Conservation (phyloP, 805 yeast species). For the Pichia scutulata region DNA sequence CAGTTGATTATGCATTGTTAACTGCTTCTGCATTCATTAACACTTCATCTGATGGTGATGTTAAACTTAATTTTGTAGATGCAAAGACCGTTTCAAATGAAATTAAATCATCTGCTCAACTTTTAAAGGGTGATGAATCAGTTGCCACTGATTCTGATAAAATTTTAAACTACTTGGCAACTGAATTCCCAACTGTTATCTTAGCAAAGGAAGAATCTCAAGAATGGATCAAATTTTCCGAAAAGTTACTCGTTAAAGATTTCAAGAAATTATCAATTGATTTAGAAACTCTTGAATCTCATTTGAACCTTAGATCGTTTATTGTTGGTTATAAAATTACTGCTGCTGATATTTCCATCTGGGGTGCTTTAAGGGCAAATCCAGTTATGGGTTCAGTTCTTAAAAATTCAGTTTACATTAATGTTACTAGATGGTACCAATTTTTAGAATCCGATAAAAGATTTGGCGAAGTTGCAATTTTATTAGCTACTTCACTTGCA, state of each 20-base stretch:
- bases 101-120: slow-evolving; percentile 34
- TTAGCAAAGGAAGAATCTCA: slow-evolving; percentile 34
- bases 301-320: slow-evolving; percentile 79
- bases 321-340: slow-evolving; percentile 60
- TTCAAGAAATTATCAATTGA: slow-evolving; percentile 76
- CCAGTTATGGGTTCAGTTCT: slow-evolving; percentile 87
- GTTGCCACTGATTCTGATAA: slow-evolving; percentile 34
- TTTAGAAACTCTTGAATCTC: slow-evolving; percentile 74
- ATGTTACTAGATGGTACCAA: slow-evolving; percentile 90
- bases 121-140: slow-evolving; percentile 37
- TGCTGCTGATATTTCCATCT: slow-evolving; percentile 75
- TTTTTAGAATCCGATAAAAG: slow-evolving; percentile 58
- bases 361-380: slow-evolving; percentile 93
- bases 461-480: slow-evolving; percentile 65
- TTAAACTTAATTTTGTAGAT: slow-evolving; percentile 62
- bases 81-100: slow-evolving; percentile 52
- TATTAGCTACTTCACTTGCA: slow-evolving; percentile 56
- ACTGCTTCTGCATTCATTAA: slow-evolving; percentile 75
- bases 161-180: slow-evolving; percentile 43
- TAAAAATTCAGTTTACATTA: slow-evolving; percentile 75
- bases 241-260: slow-evolving; percentile 70
- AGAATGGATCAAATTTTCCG: slow-evolving; percentile 64
- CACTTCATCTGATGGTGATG: slow-evolving; percentile 38
- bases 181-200: slow-evolving; percentile 42
- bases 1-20: slow-evolving; percentile 69